Conservation (phyloP, 2,329 filamentous ascomycete species). For the Huntiella omanensis region DNA sequence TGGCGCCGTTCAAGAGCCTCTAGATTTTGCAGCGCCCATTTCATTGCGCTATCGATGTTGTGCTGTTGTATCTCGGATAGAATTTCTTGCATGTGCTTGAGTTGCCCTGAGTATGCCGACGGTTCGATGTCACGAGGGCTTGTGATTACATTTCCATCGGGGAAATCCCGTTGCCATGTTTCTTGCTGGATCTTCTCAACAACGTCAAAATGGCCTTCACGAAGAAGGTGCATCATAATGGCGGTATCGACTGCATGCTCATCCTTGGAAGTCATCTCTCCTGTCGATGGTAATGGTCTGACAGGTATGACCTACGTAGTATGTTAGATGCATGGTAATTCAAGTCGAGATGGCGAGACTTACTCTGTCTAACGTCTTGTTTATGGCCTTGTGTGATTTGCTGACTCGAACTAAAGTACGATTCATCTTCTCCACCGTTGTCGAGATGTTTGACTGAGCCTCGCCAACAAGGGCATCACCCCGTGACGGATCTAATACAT, state of each 20-base stretch:
- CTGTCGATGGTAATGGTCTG: slow-evolving; percentile 41
- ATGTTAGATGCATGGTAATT: background rate
- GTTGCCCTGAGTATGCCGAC: slow-evolving; percentile 27
- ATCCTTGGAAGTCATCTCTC: slow-evolving; percentile 39
- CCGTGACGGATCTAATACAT: too few species aligned
- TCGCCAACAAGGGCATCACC: too few species aligned
- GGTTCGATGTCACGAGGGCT: too few species aligned
- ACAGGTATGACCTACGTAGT: slow-evolving; percentile 44
- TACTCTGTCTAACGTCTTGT: slow-evolving; percentile 63
- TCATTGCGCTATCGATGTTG: slow-evolving; percentile 67
- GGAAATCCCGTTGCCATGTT: slow-evolving; percentile 15
- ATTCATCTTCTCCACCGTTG: too few species aligned
- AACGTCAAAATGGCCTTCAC: slow-evolving; percentile 82
- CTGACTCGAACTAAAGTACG: too few species aligned
- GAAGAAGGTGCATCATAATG: slow-evolving; percentile 88
- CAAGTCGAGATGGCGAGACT: too few species aligned
- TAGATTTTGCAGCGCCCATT: slow-evolving; percentile 63
- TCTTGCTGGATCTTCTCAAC: slow-evolving; percentile 73
- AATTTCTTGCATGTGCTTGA: slow-evolving; percentile 80
- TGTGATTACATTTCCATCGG: too few species aligned
- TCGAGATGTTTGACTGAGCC: too few species aligned
- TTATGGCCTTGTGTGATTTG: slow-evolving; percentile 29
- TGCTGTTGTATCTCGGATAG: slow-evolving; percentile 29
- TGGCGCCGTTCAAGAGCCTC: slow-evolving; percentile 56
- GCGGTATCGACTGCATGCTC: slow-evolving; percentile 71